phyloP scores from a whole-genome alignment of 257 asterid genomes.

The Cinchona pubescens region DNA sequence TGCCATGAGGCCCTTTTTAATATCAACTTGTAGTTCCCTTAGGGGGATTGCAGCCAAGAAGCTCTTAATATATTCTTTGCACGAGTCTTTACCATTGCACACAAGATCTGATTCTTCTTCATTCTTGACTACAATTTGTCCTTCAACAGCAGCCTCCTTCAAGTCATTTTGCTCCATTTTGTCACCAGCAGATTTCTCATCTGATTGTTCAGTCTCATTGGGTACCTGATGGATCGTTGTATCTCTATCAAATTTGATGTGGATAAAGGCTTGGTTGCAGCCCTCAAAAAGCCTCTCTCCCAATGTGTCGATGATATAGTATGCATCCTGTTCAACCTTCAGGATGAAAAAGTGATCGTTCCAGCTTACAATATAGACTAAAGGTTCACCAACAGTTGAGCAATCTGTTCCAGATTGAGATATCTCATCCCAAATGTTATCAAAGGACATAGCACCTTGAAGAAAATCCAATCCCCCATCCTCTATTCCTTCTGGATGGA shows the following conservation, averaged over 20 bases:
- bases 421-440: constrained; percentile 81
- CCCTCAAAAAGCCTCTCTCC: constrained; percentile 90
- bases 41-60: constrained; percentile 42
- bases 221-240: constrained; percentile 40
- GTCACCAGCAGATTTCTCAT: constrained; percentile 17
- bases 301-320: constrained; percentile 68
- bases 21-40: constrained; percentile 33
- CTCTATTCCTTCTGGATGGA: constrained; percentile 66
- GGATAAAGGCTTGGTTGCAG: constrained; percentile 76
- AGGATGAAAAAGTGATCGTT: constrained; percentile 78
- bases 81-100: constrained; percentile 29
- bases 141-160: constrained; percentile 22
- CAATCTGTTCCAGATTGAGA: constrained; percentile 23
- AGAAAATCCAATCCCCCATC: constrained; percentile 59
- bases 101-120: constrained; percentile 29
- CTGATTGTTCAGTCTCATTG: constrained; percentile 27
- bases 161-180: constrained; percentile 20
- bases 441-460: constrained; percentile 75
- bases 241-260: constrained; percentile 65
- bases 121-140: constrained; percentile 13
- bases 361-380: constrained; percentile 74
- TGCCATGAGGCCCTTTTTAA: constrained; percentile 36
- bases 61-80: constrained; percentile 38
- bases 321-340: constrained; percentile 64
- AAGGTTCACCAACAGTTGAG: constrained; percentile 20